Evolutionary conservation across 192 early-diverging fungal species (phyloP).

Genomic region (Umbelopsis sp.): DNA sequence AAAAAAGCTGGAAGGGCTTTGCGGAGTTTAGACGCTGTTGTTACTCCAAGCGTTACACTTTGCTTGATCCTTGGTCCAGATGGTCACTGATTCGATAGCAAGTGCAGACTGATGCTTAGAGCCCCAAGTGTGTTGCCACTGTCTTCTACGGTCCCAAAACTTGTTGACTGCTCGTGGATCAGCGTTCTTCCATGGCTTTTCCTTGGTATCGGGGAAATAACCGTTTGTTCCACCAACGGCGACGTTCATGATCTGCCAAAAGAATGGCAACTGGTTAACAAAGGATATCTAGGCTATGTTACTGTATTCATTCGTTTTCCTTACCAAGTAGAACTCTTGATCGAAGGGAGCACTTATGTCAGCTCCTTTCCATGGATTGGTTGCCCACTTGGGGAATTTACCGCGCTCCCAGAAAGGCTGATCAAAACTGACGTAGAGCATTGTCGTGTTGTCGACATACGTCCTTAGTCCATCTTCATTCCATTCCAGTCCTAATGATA

Average conservation of each 20-base stretch:
- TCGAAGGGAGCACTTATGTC: conserved; percentile 62
- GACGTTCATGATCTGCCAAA: conserved; percentile 58
- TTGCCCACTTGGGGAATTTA: conserved; percentile 48
- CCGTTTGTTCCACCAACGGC: conserved; percentile 61
- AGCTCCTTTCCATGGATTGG: conserved; percentile 54
- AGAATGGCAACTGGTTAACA: neutral
- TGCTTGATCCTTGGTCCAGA: conserved; percentile 32
- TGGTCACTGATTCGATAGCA: conserved; percentile 46
- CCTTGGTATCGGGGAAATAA: conserved; percentile 56
- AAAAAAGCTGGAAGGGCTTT: neutral
- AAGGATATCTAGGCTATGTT: neutral
- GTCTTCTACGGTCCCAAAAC: conserved; percentile 52
- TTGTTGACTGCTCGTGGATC: conserved; percentile 49
- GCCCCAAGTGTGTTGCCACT: conserved; percentile 64
- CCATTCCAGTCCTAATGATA: conserved; percentile 54
- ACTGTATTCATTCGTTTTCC: conserved; percentile 16
- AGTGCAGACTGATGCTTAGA: conserved; percentile 42
- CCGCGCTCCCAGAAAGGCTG: conserved; percentile 54
- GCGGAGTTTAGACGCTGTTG: too few species aligned
- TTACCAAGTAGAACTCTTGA: conserved; percentile 57
- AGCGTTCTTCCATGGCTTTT: conserved; percentile 61
- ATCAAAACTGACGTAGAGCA: conserved; percentile 56
- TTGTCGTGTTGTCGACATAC: conserved; percentile 52
- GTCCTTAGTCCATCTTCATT: conserved; percentile 53
- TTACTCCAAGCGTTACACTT: neutral